phyloP scores from a whole-genome alignment of 257 asterid genomes.

The Ophiorrhiza pumila region DNA sequence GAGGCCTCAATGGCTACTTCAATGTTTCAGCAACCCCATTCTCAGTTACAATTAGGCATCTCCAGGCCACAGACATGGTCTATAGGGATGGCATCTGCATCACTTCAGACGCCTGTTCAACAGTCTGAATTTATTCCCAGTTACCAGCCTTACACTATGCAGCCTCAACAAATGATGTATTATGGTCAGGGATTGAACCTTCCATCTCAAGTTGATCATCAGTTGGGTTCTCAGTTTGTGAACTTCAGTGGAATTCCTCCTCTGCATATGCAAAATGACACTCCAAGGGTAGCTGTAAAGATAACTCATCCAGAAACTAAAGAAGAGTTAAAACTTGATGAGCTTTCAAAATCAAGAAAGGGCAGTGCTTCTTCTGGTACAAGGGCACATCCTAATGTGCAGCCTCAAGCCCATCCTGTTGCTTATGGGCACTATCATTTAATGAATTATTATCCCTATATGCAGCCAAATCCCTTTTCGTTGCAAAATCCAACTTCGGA shows the following conservation, averaged over 20 bases:
- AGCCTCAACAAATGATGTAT: slow-evolving; percentile 21
- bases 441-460: slow-evolving; percentile 18
- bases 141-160: slow-evolving; percentile 23
- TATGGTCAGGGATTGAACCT: slow-evolving; percentile 23
- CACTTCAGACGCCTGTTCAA: slow-evolving; percentile 20
- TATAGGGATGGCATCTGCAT: slow-evolving; percentile 18
- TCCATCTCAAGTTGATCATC: slow-evolving; percentile 13
- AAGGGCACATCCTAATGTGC: slow-evolving; percentile 19
- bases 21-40: slow-evolving; percentile 20
- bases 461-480: slow-evolving; percentile 12
- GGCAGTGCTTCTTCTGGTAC: slow-evolving; percentile 18
- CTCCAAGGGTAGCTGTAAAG: slow-evolving; percentile 24
- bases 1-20: slow-evolving; percentile 16
- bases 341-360: slow-evolving; percentile 13
- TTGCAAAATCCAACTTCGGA: slow-evolving; percentile 16
- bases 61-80: slow-evolving; percentile 18
- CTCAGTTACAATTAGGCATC: slow-evolving; percentile 12
- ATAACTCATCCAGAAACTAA: slow-evolving; percentile 36
- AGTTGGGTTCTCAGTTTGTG: slow-evolving; percentile 21
- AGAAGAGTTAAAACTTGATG: slow-evolving; percentile 31
- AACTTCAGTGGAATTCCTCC: slow-evolving; percentile 18
- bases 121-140: slow-evolving; percentile 16
- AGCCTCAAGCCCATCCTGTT: slow-evolving; percentile 19
- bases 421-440: slow-evolving; percentile 15
- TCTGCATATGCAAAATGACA: slow-evolving; percentile 12